These are phyloP conservation scores for Paxillus involutus DNA, from an alignment of 768 basidiomycete species.

Conservation along the genomic window DNA sequence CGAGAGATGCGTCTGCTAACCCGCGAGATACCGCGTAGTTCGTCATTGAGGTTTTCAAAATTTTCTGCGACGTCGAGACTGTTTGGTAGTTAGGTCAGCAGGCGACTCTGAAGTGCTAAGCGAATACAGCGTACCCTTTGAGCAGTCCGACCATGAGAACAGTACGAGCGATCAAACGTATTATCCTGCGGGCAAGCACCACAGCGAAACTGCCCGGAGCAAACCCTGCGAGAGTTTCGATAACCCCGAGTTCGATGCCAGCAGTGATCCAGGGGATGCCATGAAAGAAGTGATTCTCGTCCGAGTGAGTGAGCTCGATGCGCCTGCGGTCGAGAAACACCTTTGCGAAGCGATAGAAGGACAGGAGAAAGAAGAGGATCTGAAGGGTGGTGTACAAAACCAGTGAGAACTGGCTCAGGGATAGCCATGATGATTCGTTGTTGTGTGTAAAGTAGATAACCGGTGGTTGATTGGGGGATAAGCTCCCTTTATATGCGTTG, in stretches of 20 bases:
- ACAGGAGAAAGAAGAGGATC: conserved; percentile 53
- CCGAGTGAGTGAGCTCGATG: conserved; percentile 46
- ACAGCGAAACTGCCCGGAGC: conserved; percentile 51
- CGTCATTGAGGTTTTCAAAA: conserved; percentile 45
- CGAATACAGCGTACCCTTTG: conserved; percentile 56
- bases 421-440: conserved; percentile 45
- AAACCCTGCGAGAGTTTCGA: conserved; percentile 69
- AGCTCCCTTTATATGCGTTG: conserved; percentile 10
- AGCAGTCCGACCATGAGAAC: conserved; percentile 60
- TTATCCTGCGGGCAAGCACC: conserved; percentile 53
- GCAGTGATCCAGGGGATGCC: conserved; percentile 68
- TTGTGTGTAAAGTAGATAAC: conserved; percentile 42
- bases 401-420: conserved; percentile 62
- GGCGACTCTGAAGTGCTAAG: neutral
- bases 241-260: conserved; percentile 59
- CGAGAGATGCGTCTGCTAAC: conserved; percentile 35
- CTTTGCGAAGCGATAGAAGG: conserved; percentile 55
- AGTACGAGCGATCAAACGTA: conserved; percentile 55
- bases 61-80: conserved; percentile 58
- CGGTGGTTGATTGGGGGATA: conserved; percentile 13
- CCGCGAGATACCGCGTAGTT: conserved; percentile 29
- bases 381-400: conserved; percentile 60
- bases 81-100: neutral
- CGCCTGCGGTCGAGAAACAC: conserved; percentile 51
- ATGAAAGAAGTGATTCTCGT: conserved; percentile 48